These are phyloP conservation scores for Chimonanthus praecox DNA, from an alignment of 164 flowering plant species.

Conservation along the genomic window DNA sequence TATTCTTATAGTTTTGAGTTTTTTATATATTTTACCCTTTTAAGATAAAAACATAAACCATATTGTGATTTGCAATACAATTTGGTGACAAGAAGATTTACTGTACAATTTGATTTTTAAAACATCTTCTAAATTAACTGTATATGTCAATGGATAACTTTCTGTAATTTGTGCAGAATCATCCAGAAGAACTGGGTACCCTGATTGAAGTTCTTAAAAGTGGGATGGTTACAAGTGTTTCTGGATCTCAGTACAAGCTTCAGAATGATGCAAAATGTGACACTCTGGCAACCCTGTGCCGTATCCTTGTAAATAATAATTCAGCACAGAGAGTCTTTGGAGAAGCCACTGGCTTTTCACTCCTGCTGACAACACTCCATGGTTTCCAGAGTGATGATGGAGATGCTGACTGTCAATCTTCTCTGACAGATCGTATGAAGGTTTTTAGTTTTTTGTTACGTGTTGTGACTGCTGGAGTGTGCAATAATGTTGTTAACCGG, in stretches of 20 bases:
- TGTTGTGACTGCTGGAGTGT: constrained; percentile 78
- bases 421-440: constrained; percentile 42
- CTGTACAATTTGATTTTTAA: too few relatives aligned
- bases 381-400: constrained; percentile 72
- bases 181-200: constrained; percentile 85
- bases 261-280: constrained; percentile 88
- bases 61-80: too few relatives aligned
- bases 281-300: constrained; percentile 87
- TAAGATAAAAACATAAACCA: too few relatives aligned
- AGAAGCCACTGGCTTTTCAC: constrained; percentile 98
- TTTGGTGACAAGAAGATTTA: too few relatives aligned
- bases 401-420: constrained; percentile 31
- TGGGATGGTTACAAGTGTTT: constrained; percentile 90
- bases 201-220: constrained; percentile 86
- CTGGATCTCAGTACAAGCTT: constrained; percentile 84
- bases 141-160: constrained; percentile 8
- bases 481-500: constrained; percentile 72
- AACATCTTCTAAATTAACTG: neutral
- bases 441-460: constrained; percentile 77
- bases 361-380: constrained; percentile 78
- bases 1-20: too few relatives aligned
- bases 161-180: constrained; percentile 51
- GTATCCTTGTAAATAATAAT: constrained; percentile 71
- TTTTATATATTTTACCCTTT: too few relatives aligned
- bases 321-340: constrained; percentile 92